phyloP scores from a whole-genome alignment of 2,329 filamentous ascomycete genomes.

The Cladobotryum mycophilum region DNA sequence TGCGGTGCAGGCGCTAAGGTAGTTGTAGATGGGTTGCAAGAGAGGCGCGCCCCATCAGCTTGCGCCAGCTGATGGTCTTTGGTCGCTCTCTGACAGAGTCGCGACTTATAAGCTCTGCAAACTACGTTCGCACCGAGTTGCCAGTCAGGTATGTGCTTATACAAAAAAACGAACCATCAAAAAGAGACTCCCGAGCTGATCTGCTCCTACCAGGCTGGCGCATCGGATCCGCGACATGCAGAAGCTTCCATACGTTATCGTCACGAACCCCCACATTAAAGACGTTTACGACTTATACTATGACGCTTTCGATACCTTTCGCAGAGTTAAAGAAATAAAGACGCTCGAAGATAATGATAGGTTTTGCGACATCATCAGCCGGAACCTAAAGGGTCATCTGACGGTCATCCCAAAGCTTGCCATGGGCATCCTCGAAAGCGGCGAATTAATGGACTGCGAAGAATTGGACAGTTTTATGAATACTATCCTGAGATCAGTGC shows the following conservation, averaged over 20 bases:
- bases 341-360: conserved; percentile 83
- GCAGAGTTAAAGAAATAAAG: conserved; percentile 76
- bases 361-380: conserved; percentile 73
- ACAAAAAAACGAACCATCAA: not conserved
- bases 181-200: not conserved
- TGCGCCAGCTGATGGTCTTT: conserved; percentile 96
- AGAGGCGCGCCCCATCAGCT: conserved; percentile 88
- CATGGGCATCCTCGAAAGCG: conserved; percentile 89
- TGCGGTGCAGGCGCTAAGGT: conserved; percentile 7
- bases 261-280: conserved; percentile 90
- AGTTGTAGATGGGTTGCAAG: conserved; percentile 76
- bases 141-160: conserved; percentile 20
- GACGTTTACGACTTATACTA: conserved; percentile 97
- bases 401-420: conserved; percentile 90
- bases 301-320: conserved; percentile 86
- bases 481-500: conserved; percentile 78
- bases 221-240: conserved; percentile 97
- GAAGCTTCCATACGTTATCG: conserved; percentile 87
- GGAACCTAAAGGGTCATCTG: conserved; percentile 79
- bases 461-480: conserved; percentile 95
- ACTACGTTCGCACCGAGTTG: conserved; percentile 93
- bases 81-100: conserved; percentile 86
- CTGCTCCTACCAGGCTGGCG: conserved; percentile 55
- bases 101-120: conserved; percentile 86
- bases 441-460: conserved; percentile 70